phyloP scores from a whole-genome alignment of 2,329 filamentous ascomycete species.

The Stagonosporopsis vannaccii region DNA sequence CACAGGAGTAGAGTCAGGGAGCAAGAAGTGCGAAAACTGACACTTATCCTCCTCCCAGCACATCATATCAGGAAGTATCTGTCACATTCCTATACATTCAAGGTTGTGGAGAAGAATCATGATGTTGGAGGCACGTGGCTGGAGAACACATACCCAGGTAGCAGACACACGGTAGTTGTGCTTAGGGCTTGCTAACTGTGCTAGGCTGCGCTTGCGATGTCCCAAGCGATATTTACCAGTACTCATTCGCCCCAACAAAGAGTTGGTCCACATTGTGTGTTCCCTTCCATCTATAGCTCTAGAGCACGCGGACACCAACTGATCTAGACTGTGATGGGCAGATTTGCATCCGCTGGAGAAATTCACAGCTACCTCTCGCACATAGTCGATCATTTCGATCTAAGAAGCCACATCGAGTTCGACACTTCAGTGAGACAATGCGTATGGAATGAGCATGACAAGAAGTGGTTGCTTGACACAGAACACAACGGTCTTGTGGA shows the following conservation, averaged over 20 bases:
- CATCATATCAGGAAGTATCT: constrained; percentile 11
- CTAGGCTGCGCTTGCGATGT: constrained; percentile 16
- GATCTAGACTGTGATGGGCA: not conserved
- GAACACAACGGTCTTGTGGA: not conserved
- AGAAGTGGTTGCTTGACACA: constrained; percentile 9
- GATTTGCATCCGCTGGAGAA: constrained; percentile 7
- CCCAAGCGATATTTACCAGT: constrained; percentile 17
- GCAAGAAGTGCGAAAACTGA: not conserved
- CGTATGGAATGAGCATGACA: constrained; percentile 4
- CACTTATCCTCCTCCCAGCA: not conserved
- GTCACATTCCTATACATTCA: constrained; percentile 4
- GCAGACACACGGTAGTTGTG: not conserved
- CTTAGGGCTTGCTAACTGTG: not conserved
- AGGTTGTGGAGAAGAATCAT: constrained; percentile 18
- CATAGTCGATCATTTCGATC: constrained; percentile 5
- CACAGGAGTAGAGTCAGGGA: not conserved
- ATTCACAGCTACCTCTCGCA: constrained; percentile 13
- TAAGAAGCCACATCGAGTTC: constrained; percentile 10
- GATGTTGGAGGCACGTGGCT: constrained; percentile 21
- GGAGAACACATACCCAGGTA: constrained; percentile 17
- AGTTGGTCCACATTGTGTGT: constrained; percentile 13
- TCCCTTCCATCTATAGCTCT: not conserved
- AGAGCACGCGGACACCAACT: not conserved
- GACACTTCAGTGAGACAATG: constrained; percentile 4
- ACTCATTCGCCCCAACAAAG: constrained; percentile 14